Base-by-base conservation (phyloP, 768 basidiomycete genomes). In the Mycena floridula region DNA sequence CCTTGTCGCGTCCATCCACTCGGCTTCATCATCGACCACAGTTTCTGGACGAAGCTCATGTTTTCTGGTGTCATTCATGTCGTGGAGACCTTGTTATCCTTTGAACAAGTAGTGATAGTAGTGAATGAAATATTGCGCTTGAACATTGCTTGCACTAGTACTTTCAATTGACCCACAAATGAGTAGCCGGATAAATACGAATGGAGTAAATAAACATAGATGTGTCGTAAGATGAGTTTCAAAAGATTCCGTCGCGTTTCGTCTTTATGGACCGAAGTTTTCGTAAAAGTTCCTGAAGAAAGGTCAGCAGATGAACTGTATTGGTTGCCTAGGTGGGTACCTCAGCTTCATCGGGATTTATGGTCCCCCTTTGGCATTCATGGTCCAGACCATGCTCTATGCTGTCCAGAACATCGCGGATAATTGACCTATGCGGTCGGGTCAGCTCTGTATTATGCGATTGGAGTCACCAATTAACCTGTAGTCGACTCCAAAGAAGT, bases 21-120 rank as follows among this genome's bases (percentile, higher is more conserved):
- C 53, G 59, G 39, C 53, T 50, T 24, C 56, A 55, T 22, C 56
- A 56, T 46, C 55, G 82, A 42, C 73, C 85, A 3, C 87, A 89
- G 56, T 91, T 90, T 58, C 66, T 90, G 66, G 89, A 92, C 54
- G 89, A 91, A 53, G 81, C 88, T 22, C 89, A 91, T 58, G 78
- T 92, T 15, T 91, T 92, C 65, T 92, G 89, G 88, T 92, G 89
- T 65, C 74, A 81, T 56, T 79, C 85, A 16, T 92, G 89, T 70
- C 70, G 67, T 40, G 89, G 89, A 38, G 89, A 92, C 61, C 64
- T 91, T 30, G 85, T 92, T 30, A 80, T 91, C 49, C 64, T 92
- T 47, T 87, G 63, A 59, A 24, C 16, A n/a, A 51, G 25, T 21
- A 28, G n/a, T 37, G 37, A 45, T 39, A 11, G 21, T 39, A 12